Percentiles rank a stretch among this genome's conserved stretches.
phyloP scores from a whole-genome alignment of 139 green algal species.

The Yamagishiella unicocca region DNA sequence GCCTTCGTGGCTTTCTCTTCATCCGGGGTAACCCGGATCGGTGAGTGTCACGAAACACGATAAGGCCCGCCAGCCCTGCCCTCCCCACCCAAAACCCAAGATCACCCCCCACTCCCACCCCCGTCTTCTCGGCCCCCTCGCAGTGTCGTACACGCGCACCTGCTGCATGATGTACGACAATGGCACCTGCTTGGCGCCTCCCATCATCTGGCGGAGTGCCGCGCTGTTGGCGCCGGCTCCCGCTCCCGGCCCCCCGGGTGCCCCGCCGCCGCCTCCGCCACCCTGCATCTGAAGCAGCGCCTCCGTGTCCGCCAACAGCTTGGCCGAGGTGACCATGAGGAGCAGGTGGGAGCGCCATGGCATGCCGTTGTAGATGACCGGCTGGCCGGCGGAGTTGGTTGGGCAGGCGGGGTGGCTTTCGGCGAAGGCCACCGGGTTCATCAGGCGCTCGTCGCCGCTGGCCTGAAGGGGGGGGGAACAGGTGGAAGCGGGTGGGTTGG shows the following conservation, averaged over 20 bases:
- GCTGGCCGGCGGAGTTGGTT: conserved; percentile 45
- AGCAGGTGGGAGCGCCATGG: conserved; percentile 66
- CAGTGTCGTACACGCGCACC: too few relatives aligned
- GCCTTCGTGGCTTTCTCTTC: too few relatives aligned
- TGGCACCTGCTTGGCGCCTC: not conserved
- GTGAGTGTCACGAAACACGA: too few relatives aligned
- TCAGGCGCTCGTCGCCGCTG: conserved; percentile 64
- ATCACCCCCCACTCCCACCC: too few relatives aligned
- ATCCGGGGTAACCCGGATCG: too few relatives aligned
- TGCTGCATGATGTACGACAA: conserved; percentile 53
- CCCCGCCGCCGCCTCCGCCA: not conserved
- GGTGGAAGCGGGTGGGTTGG: not conserved
- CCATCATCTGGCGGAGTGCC: too few relatives aligned
- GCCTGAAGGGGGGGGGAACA: conserved; percentile 11
- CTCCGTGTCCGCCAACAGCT: conserved; percentile 73
- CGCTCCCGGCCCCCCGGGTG: not conserved
- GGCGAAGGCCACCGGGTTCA: conserved; percentile 72
- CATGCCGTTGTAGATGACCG: conserved; percentile 61
- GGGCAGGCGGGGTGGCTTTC: conserved; percentile 61
- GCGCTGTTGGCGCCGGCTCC: not conserved
- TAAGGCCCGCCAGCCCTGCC: too few relatives aligned
- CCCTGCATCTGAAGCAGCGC: conserved; percentile 57
- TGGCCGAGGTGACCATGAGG: conserved; percentile 67
- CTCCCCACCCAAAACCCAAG: too few relatives aligned
- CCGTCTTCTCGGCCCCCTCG: too few relatives aligned